Percentiles rank a stretch among this genome's conserved stretches.
Conservation (phyloP, 495 filamentous ascomycete species). For the Cercophora scortea region DNA sequence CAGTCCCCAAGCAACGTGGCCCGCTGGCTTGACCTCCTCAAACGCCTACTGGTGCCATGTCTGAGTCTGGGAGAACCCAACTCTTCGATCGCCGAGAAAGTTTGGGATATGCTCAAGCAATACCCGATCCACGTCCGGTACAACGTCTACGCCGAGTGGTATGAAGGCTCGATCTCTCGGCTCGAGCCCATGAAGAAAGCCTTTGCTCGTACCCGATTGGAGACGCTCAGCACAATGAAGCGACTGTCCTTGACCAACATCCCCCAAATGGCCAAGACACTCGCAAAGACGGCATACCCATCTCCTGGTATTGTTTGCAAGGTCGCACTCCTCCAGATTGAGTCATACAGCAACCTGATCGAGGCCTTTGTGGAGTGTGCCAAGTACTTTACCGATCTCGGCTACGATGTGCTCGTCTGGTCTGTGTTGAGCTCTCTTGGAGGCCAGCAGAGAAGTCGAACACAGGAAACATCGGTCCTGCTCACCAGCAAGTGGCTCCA, state of each 20-base stretch:
- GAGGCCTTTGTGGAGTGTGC: conserved; percentile 89
- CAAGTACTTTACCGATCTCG: conserved; percentile 84
- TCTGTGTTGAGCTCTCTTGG: conserved; percentile 72
- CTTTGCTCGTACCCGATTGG: conserved; percentile 63
- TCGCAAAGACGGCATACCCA: conserved; percentile 81
- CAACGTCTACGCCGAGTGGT: conserved; percentile 90
- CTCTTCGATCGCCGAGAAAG: conserved; percentile 71
- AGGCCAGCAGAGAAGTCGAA: conserved; percentile 64
- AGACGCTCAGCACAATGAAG: conserved; percentile 78
- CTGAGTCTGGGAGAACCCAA: conserved; percentile 79
- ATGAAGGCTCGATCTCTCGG: conserved; percentile 64
- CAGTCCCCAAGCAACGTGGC: conserved; percentile 55
- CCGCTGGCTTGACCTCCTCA: conserved; percentile 76
- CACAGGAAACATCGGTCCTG: conserved; percentile 71
- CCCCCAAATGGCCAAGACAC: conserved; percentile 69
- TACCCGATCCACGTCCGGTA: conserved; percentile 75
- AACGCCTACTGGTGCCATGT: conserved; percentile 72
- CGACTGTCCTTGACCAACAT: conserved; percentile 78
- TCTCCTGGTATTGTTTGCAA: conserved; percentile 89
- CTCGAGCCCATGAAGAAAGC: conserved; percentile 70
- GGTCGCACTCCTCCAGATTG: conserved; percentile 77
- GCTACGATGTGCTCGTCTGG: conserved; percentile 89
- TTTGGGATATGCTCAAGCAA: conserved; percentile 71
- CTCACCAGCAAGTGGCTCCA: conserved; percentile 85
- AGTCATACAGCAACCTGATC: conserved; percentile 86